Conservation (phyloP, 148 eudicot species). For the Rhododendron vialii region DNA sequence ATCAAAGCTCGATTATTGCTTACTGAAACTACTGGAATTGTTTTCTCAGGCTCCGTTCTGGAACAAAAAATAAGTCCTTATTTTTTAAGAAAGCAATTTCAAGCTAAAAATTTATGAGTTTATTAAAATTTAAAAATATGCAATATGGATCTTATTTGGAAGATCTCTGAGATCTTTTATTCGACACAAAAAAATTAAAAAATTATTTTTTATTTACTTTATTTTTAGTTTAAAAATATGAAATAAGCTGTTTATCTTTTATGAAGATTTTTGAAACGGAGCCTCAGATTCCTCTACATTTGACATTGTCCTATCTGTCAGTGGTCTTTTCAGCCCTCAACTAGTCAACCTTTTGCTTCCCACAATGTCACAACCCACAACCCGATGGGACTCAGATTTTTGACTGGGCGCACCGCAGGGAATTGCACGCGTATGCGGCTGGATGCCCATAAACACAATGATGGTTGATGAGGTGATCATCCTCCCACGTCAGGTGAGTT, state of each 20-base stretch:
- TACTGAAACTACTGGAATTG: not conserved
- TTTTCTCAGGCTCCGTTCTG: too few relatives aligned
- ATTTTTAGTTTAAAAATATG: too few relatives aligned
- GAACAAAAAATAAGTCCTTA: too few relatives aligned
- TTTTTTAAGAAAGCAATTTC: too few relatives aligned
- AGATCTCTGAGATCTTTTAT: too few relatives aligned
- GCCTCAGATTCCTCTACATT: not conserved
- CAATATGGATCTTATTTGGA: too few relatives aligned
- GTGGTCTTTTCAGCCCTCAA: not conserved
- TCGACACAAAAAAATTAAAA: too few relatives aligned
- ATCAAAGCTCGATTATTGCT: not conserved
- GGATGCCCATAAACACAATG: not conserved
- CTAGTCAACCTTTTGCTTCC: not conserved
- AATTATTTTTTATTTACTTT: too few relatives aligned
- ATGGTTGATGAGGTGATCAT: conserved; percentile 13
- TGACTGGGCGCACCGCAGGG: not conserved
- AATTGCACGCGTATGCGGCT: conserved; percentile 9
- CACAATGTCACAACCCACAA: not conserved
- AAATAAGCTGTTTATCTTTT: too few relatives aligned
- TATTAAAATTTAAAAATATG: too few relatives aligned
- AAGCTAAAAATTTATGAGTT: too few relatives aligned
- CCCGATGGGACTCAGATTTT: not conserved
- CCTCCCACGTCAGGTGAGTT: conserved; percentile 25
- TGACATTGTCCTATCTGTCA: not conserved
- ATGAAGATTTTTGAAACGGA: too few relatives aligned